phyloP scores from a whole-genome alignment of 139 green algal genomes.

The Penium margaritaceum region DNA sequence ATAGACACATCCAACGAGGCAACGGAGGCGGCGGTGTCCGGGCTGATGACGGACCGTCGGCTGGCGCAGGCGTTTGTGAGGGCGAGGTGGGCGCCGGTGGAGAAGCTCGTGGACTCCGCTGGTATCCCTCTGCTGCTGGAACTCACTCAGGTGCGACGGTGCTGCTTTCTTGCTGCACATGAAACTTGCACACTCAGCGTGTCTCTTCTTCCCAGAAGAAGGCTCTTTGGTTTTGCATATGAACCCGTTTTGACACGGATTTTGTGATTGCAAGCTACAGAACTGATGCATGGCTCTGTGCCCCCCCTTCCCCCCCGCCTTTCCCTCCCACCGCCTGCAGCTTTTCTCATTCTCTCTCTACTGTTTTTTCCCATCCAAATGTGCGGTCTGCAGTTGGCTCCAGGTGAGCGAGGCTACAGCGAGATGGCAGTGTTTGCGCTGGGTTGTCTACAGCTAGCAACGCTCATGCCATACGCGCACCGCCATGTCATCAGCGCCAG shows the following conservation, averaged over 20 bases:
- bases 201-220: too few species aligned
- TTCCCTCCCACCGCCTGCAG: too few species aligned
- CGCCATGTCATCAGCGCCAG: constrained; percentile 31
- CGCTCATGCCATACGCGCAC: constrained; percentile 50
- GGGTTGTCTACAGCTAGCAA: constrained; percentile 54
- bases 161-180: too few species aligned
- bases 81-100: constrained; percentile 48
- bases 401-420: constrained; percentile 51
- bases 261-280: too few species aligned
- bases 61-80: constrained; percentile 52
- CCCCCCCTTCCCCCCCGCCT: too few species aligned
- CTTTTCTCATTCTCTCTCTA: too few species aligned
- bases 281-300: too few species aligned
- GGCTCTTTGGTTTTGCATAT: too few species aligned
- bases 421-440: constrained; percentile 54
- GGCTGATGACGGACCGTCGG: constrained; percentile 45
- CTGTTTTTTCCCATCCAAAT: too few species aligned
- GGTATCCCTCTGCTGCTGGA: constrained; percentile 54
- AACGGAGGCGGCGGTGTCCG: constrained; percentile 47
- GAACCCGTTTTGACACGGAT: too few species aligned
- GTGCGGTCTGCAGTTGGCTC: constrained; percentile 40
- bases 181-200: too few species aligned
- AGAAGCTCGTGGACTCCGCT: constrained; percentile 41
- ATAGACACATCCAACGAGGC: constrained; percentile 52
- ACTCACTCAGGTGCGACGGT: constrained; percentile 40